These are phyloP conservation scores for Leishmania gerbilli DNA, from an alignment of 208 protist species.

Conservation along the genomic window DNA sequence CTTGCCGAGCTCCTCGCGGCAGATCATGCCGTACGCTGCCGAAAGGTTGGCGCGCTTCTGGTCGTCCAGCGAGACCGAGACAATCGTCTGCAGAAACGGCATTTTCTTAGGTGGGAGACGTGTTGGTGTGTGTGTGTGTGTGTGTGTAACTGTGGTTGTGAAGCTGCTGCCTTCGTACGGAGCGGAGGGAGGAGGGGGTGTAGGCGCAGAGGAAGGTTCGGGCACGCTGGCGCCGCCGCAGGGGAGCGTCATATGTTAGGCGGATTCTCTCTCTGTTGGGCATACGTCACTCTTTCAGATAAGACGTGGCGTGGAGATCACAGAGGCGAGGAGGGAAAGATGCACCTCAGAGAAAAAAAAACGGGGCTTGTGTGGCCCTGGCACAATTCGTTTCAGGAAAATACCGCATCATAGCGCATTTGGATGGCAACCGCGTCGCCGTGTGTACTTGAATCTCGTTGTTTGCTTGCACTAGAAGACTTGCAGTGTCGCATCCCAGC, in stretches of 20 bases:
- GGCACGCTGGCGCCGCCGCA: background rate
- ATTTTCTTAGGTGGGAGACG: conserved; percentile 10
- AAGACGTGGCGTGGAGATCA: background rate
- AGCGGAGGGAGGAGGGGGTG: background rate
- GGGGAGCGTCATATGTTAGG: background rate
- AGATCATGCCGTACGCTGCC: conserved; percentile 20
- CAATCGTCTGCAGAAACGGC: conserved; percentile 35
- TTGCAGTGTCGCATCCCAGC: background rate
- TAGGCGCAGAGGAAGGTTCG: background rate
- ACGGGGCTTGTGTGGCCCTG: background rate
- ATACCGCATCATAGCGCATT: background rate
- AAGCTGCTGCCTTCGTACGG: background rate
- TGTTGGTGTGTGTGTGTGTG: background rate
- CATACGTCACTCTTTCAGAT: background rate
- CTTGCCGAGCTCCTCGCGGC: conserved; percentile 32
- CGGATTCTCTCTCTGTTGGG: background rate
- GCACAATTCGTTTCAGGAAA: background rate
- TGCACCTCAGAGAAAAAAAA: background rate
- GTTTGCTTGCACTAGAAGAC: conserved; percentile 1
- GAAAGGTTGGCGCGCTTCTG: conserved; percentile 26
- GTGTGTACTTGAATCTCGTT: background rate
- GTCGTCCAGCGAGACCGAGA: conserved; percentile 33
- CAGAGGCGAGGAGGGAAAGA: background rate
- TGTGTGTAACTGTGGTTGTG: background rate
- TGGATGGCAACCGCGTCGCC: background rate